Evolutionary conservation across 2,329 filamentous ascomycete species (phyloP).

Genomic region (Mollisiaceae sp.): DNA sequence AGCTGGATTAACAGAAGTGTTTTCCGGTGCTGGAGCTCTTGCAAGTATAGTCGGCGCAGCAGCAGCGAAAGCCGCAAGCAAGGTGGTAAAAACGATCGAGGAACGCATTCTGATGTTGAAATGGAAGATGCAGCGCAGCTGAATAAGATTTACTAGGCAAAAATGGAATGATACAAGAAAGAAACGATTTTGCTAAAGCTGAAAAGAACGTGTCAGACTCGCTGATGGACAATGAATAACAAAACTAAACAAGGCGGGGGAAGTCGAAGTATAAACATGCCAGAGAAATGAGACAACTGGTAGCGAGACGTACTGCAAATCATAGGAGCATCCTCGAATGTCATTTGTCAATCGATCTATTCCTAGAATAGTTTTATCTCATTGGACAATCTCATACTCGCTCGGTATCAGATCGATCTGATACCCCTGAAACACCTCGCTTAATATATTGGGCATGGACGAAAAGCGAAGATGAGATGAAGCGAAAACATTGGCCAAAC

Average conservation of each 20-base stretch:
- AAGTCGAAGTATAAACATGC: slow-evolving; percentile 1
- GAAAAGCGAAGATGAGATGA: slow-evolving; percentile 4
- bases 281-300: background rate
- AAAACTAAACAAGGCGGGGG: background rate
- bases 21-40: slow-evolving; percentile 18
- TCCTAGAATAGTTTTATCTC: background rate
- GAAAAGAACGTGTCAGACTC: slow-evolving; percentile 4
- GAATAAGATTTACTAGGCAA: background rate
- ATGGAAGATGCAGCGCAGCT: background rate
- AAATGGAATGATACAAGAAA: background rate
- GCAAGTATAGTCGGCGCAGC: slow-evolving; percentile 13
- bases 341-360: slow-evolving; percentile 8
- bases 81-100: slow-evolving; percentile 25
- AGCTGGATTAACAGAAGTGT: slow-evolving; percentile 37
- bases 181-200: background rate
- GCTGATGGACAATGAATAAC: background rate
- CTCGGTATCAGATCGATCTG: slow-evolving; percentile 5
- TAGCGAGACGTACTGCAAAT: background rate
- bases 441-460: background rate
- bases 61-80: slow-evolving; percentile 17
- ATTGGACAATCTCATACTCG: background rate
- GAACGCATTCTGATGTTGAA: slow-evolving; percentile 28
- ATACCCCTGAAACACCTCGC: slow-evolving; percentile 1
- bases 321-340: slow-evolving; percentile 5
- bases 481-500: slow-evolving; percentile 4